Conservation (phyloP, 352 stramenopile species). For the Pythium folliculosum region DNA sequence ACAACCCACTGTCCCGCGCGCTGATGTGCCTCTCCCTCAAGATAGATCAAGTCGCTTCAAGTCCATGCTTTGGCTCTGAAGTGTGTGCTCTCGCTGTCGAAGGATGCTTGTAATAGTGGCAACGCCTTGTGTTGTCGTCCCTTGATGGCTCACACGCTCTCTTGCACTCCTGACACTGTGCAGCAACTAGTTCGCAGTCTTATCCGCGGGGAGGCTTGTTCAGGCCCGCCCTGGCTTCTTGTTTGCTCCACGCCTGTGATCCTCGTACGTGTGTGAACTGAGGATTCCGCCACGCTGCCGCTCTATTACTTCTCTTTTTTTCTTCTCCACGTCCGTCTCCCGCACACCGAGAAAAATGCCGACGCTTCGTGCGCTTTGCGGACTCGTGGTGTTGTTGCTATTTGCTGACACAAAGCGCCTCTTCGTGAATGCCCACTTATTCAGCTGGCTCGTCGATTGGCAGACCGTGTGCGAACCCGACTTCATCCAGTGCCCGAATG, state of each 20-base stretch:
- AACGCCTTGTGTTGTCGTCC: neutral
- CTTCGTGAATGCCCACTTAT: conserved; percentile 16
- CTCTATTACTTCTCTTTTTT: neutral
- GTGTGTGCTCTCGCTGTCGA: neutral
- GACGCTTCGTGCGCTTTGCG: neutral
- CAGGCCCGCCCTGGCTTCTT: conserved; percentile 9
- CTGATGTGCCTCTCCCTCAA: neutral
- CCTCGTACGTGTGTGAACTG: neutral
- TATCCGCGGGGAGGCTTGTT: neutral
- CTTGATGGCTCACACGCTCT: too few species aligned
- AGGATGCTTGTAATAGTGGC: neutral
- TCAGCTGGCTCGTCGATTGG: conserved; percentile 34
- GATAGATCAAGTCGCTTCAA: neutral
- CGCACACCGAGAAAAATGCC: neutral
- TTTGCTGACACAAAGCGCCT: neutral
- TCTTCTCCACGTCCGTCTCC: neutral
- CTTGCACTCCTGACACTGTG: too few species aligned
- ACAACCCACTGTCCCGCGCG: neutral
- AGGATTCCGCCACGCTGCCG: neutral
- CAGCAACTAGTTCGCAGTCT: neutral
- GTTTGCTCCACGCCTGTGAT: neutral
- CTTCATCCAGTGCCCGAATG: conserved; percentile 42
- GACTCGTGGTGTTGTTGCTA: neutral
- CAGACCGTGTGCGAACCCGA: conserved; percentile 39
- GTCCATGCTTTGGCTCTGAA: neutral